Percentiles rank a stretch among this genome's conserved stretches.
Evolutionary conservation across 768 basidiomycete genomes (phyloP).

Genomic region (Ephemerocybe angulata): DNA sequence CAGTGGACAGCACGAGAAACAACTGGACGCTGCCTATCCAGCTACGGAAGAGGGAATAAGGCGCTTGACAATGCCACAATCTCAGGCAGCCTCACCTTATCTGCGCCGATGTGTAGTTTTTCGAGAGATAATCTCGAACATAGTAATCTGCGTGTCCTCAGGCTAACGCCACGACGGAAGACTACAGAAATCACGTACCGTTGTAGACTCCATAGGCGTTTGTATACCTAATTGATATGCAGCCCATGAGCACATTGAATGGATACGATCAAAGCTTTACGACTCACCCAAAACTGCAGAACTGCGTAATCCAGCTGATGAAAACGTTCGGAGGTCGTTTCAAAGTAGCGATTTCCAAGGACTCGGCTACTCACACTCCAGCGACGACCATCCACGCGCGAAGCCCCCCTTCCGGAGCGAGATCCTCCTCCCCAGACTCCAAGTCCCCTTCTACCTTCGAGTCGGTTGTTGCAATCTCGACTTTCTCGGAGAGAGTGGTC

Average conservation of each 20-base stretch:
- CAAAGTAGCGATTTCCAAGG: background rate
- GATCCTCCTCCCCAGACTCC: background rate
- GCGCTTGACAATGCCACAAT: background rate
- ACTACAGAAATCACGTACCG: conserved; percentile 16
- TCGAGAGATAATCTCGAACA: conserved; percentile 33
- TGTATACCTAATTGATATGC: conserved; percentile 25
- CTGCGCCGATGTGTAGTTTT: conserved; percentile 30
- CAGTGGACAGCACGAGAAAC: conserved; percentile 41
- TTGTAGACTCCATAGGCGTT: conserved; percentile 37
- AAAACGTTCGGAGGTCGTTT: background rate
- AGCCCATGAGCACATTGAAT: background rate
- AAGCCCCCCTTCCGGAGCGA: conserved; percentile 37
- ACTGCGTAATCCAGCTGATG: conserved; percentile 38
- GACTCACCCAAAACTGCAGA: conserved; percentile 43
- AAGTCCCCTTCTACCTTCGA: conserved; percentile 4
- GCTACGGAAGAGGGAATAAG: conserved; percentile 15
- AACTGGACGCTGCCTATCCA: conserved; percentile 50
- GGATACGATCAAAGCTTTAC: too few relatives aligned
- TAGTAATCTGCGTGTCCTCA: conserved; percentile 30
- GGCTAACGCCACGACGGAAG: conserved; percentile 10
- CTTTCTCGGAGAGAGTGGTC: background rate
- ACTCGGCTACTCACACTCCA: conserved; percentile 36
- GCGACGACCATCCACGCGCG: conserved; percentile 39
- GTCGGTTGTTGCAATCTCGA: background rate
- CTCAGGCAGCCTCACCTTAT: conserved; percentile 27